phyloP scores from a whole-genome alignment of 2,329 filamentous ascomycete species.

The Phialophora chinensis region DNA sequence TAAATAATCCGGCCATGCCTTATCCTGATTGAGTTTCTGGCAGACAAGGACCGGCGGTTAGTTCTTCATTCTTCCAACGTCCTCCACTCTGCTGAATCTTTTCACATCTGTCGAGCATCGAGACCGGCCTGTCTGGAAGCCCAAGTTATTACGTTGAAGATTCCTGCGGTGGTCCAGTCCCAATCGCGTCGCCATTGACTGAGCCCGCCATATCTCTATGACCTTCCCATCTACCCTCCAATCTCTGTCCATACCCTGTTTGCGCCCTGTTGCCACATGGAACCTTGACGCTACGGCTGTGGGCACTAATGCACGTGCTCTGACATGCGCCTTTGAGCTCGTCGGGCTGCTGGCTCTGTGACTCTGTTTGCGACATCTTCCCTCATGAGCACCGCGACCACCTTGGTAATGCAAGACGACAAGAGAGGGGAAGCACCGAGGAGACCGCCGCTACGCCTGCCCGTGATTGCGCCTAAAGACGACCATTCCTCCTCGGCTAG shows the following conservation, averaged over 20 bases:
- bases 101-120: conserved; percentile 6
- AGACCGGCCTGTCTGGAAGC: background rate
- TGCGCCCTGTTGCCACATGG: conserved; percentile 8
- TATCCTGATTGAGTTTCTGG: conserved; percentile 15
- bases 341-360: conserved; percentile 7
- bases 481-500: conserved; percentile 43
- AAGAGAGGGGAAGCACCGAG: conserved; percentile 46
- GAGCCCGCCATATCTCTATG: background rate
- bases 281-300: background rate
- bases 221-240: background rate
- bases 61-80: conserved; percentile 20
- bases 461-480: conserved; percentile 55
- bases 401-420: conserved; percentile 46
- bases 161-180: background rate
- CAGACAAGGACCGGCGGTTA: conserved; percentile 10
- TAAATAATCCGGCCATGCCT: conserved; percentile 11
- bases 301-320: conserved; percentile 23
- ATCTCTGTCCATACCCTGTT: background rate
- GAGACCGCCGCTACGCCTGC: conserved; percentile 48
- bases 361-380: conserved; percentile 22
- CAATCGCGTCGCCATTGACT: background rate
- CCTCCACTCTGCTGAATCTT: conserved; percentile 12
- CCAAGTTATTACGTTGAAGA: background rate
- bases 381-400: conserved; percentile 45
- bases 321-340: conserved; percentile 34